Evolutionary conservation across 345 rosid species (phyloP).

Genomic region (Hypericum perforatum): DNA sequence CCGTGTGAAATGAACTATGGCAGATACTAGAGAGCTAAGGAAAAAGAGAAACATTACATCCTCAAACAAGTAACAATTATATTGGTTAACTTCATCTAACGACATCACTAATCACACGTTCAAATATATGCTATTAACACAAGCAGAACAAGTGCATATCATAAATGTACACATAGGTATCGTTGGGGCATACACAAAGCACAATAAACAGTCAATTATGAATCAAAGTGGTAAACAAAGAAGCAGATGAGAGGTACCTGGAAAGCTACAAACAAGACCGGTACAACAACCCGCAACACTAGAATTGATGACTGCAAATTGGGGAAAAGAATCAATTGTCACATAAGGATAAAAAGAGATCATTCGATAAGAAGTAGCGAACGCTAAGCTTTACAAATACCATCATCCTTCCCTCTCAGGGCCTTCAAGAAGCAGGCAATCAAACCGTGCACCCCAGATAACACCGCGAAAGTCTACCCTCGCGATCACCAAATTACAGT

Average conservation of each 20-base stretch:
- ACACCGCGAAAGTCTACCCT: slow-evolving; percentile 50
- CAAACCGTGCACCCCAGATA: slow-evolving; percentile 67
- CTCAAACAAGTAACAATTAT: no score
- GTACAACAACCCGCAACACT: slow-evolving; percentile 94
- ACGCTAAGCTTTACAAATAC: slow-evolving; percentile 24
- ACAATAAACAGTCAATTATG: no score
- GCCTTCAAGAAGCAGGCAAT: slow-evolving; percentile 62
- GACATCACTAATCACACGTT: no score
- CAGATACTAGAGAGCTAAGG: no score
- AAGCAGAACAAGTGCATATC: no score
- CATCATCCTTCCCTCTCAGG: slow-evolving; percentile 89
- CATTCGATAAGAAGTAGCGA: neutral
- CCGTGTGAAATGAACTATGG: slow-evolving; percentile 54
- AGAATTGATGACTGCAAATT: slow-evolving; percentile 61
- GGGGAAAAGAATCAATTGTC: slow-evolving; percentile 6
- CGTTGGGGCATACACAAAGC: no score
- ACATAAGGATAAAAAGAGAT: neutral
- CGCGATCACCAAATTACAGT: neutral
- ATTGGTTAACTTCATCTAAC: no score
- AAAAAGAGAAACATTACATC: no score
- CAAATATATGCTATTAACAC: no score
- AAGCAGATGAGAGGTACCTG: slow-evolving; percentile 31
- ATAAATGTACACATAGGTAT: no score
- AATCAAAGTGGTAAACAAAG: neutral
- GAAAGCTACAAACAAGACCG: slow-evolving; percentile 78